Percentiles rank a stretch among this genome's conserved stretches.
Conservation (phyloP, 2,329 filamentous ascomycete species). For the Fusarium proliferatum region DNA sequence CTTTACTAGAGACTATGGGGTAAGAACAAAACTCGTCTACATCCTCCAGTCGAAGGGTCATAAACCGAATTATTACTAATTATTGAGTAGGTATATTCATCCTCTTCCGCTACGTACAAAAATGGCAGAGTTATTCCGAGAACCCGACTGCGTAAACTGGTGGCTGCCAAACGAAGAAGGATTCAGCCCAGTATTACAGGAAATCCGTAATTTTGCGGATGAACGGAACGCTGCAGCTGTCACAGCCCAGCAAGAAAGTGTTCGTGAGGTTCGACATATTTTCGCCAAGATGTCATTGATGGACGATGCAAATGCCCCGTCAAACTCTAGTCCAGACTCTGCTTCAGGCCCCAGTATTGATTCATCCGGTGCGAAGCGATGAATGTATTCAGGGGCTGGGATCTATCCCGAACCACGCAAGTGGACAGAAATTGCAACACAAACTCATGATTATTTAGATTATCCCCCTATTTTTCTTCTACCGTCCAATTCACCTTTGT, state of each 20-base stretch:
- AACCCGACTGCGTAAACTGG: constrained; percentile 79
- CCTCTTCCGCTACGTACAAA: constrained; percentile 77
- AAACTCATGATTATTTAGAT: background rate
- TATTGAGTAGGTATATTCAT: constrained; percentile 78
- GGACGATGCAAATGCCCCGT: constrained; percentile 35
- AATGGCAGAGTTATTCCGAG: constrained; percentile 80
- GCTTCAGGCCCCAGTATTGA: background rate
- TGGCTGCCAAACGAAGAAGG: constrained; percentile 89
- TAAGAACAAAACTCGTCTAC: constrained; percentile 56
- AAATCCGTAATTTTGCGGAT: constrained; percentile 82
- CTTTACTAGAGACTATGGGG: constrained; percentile 81
- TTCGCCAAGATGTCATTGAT: constrained; percentile 68
- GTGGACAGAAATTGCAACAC: background rate
- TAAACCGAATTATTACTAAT: constrained; percentile 11
- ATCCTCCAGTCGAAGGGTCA: background rate
- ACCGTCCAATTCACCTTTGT: background rate
- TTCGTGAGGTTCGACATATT: constrained; percentile 80
- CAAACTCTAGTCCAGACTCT: constrained; percentile 1
- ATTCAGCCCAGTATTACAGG: constrained; percentile 78
- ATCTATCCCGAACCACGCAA: background rate
- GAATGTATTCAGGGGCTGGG: background rate
- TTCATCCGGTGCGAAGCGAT: background rate
- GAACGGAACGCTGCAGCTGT: constrained; percentile 74
- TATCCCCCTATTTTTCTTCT: background rate
- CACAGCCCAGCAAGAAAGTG: constrained; percentile 69